phyloP scores from a whole-genome alignment of 2,329 filamentous ascomycete genomes.

The Verticillium dahliae region DNA sequence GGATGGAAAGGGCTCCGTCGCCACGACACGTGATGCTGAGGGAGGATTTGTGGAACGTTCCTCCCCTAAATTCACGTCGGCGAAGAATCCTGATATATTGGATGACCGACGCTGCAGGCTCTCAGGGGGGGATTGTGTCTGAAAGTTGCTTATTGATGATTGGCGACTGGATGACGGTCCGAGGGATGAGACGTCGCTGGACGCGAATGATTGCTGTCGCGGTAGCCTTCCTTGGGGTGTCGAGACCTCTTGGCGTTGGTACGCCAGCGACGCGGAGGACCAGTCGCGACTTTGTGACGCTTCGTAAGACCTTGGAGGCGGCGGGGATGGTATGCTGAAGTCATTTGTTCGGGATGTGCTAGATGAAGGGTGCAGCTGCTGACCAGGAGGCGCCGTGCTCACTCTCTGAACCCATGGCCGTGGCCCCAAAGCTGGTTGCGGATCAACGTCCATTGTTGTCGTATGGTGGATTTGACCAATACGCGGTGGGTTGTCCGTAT shows the following conservation, averaged over 20 bases:
- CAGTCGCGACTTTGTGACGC: not conserved
- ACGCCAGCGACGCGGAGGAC: not conserved
- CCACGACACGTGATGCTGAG: not conserved
- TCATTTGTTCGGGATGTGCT: not conserved
- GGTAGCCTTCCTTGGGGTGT: not conserved
- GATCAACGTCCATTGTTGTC: not conserved
- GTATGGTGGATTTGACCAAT: not conserved
- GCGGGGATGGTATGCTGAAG: not conserved
- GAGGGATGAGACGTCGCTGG: constrained; percentile 18
- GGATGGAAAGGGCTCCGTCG: not conserved
- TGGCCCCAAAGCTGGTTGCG: not conserved
- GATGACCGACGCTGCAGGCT: constrained; percentile 5
- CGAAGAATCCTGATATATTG: constrained; percentile 15
- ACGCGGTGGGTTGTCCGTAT: not conserved
- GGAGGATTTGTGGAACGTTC: too few relatives aligned
- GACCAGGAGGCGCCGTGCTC: constrained; percentile 1
- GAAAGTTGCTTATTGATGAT: constrained; percentile 13
- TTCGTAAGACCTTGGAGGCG: not conserved
- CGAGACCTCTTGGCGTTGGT: not conserved
- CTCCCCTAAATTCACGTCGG: too few relatives aligned
- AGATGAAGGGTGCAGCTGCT: not conserved
- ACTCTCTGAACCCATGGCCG: constrained; percentile 4
- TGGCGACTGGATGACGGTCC: constrained; percentile 19
- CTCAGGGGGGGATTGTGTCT: constrained; percentile 23
- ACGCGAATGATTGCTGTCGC: constrained; percentile 18